phyloP scores from a whole-genome alignment of 2,329 filamentous ascomycete species.

The Mariannaea sp. region DNA sequence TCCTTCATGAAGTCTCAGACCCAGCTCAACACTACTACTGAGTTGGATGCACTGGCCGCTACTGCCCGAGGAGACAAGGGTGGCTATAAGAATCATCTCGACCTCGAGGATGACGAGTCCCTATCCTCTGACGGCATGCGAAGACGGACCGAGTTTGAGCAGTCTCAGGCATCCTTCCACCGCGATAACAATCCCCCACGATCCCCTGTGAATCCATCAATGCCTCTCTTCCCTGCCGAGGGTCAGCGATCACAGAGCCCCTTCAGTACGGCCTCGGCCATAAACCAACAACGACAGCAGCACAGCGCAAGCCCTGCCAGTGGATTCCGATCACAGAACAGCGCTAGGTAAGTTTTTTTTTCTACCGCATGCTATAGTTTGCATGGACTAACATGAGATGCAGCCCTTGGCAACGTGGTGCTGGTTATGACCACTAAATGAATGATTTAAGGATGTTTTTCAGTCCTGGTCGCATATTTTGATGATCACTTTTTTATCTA shows the following conservation, averaged over 20 bases:
- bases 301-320: conserved; percentile 43
- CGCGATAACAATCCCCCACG: conserved; percentile 37
- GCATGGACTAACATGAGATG: conserved; percentile 21
- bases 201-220: conserved; percentile 49
- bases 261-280: conserved; percentile 41
- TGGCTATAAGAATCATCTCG: conserved; percentile 51
- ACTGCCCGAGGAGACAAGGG: conserved; percentile 85
- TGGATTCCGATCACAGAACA: conserved; percentile 45
- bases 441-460: conserved; percentile 20
- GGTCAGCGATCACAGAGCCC: conserved; percentile 44
- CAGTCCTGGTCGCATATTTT: conserved; percentile 20
- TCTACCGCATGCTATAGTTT: too few relatives aligned
- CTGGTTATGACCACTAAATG: conserved; percentile 48
- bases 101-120: conserved; percentile 50
- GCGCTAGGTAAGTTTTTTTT: conserved; percentile 42
- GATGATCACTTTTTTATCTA: conserved; percentile 26
- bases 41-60: conserved; percentile 86
- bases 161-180: conserved; percentile 42
- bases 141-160: conserved; percentile 41
- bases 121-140: conserved; percentile 47
- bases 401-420: conserved; percentile 53
- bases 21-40: conserved; percentile 75
- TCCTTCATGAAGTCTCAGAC: conserved; percentile 98
- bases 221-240: conserved; percentile 50
- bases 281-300: conserved; percentile 41